These are phyloP conservation scores for Umbelopsis ramanniana DNA, from an alignment of 192 early-diverging fungal genomes.

Conservation along the genomic window DNA sequence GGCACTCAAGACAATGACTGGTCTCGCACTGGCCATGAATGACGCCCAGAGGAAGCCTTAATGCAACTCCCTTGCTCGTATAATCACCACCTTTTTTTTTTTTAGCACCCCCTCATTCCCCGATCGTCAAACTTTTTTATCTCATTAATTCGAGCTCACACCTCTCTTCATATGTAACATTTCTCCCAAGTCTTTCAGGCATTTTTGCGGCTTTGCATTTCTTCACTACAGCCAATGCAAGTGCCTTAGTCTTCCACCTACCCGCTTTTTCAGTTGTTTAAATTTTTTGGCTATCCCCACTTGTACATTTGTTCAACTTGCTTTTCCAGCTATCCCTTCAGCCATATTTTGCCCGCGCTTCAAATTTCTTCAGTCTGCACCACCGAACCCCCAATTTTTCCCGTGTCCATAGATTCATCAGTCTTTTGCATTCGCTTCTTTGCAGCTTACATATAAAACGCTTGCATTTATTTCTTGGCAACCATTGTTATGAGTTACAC, in stretches of 20 bases:
- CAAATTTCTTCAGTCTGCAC: not conserved
- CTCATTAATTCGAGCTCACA: not conserved
- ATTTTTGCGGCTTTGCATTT: not conserved
- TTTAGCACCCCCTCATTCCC: not conserved
- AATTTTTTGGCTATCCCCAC: not conserved
- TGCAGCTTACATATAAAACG: constrained; percentile 6
- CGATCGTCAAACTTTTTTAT: too few relatives aligned
- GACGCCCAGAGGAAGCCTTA: constrained; percentile 18
- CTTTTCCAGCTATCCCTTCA: not conserved
- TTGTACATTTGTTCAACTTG: constrained; percentile 14
- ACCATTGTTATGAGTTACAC: not conserved
- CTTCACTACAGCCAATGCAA: not conserved
- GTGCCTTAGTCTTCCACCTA: not conserved
- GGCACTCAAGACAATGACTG: constrained; percentile 36
- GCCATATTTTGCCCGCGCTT: not conserved
- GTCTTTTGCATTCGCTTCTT: not conserved
- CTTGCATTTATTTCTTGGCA: not conserved
- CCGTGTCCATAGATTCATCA: not conserved
- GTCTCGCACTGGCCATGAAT: constrained; percentile 44
- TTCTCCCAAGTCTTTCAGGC: not conserved
- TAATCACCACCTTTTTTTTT: not conserved
- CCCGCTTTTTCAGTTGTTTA: too few relatives aligned
- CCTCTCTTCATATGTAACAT: not conserved
- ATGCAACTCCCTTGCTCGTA: not conserved
- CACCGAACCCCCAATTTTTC: not conserved